A percentile compares a stretch with the other conserved stretches of the same genome.
phyloP scores from a whole-genome alignment of 495 filamentous ascomycete species.

The Parathielavia hyrcaniae region DNA sequence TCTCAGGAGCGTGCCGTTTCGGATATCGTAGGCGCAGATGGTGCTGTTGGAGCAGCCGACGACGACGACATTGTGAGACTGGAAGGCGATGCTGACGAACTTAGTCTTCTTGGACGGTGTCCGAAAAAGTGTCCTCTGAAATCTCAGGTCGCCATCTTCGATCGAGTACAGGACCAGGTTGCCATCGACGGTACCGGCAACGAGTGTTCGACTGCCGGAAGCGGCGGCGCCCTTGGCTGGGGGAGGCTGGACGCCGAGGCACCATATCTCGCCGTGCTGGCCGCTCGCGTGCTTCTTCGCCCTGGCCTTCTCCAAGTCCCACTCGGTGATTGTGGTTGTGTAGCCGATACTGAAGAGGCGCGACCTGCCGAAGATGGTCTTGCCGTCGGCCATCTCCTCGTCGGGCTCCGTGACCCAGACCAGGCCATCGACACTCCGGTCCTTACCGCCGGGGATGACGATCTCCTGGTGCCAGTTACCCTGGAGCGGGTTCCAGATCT shows the following conservation, averaged over 20 bases:
- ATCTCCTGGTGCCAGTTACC: conserved; percentile 88
- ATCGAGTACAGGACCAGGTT: conserved; percentile 80
- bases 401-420: conserved; percentile 86
- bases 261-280: conserved; percentile 96
- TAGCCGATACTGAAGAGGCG: conserved; percentile 96
- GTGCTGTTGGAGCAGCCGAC: conserved; percentile 90
- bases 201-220: conserved; percentile 49
- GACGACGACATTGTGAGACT: conserved; percentile 72
- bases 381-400: conserved; percentile 55
- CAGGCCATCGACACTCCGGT: conserved; percentile 81
- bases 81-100: conserved; percentile 83
- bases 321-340: conserved; percentile 86
- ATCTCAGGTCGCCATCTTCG: conserved; percentile 68
- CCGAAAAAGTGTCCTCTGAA: conserved; percentile 60
- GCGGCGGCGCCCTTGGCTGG: conserved; percentile 14
- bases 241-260: conserved; percentile 77
- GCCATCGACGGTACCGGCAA: conserved; percentile 88
- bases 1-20: conserved; percentile 63
- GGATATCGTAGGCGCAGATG: conserved; percentile 82
- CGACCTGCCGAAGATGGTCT: conserved; percentile 61
- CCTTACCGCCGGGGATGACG: conserved; percentile 74
- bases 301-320: conserved; percentile 73
- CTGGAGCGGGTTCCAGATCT: conserved; percentile 91
- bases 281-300: conserved; percentile 78
- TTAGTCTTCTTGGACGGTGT: conserved; percentile 74